Evolutionary conservation across 768 basidiomycete species (phyloP).

Genomic region (Ephemerocybe angulata): DNA sequence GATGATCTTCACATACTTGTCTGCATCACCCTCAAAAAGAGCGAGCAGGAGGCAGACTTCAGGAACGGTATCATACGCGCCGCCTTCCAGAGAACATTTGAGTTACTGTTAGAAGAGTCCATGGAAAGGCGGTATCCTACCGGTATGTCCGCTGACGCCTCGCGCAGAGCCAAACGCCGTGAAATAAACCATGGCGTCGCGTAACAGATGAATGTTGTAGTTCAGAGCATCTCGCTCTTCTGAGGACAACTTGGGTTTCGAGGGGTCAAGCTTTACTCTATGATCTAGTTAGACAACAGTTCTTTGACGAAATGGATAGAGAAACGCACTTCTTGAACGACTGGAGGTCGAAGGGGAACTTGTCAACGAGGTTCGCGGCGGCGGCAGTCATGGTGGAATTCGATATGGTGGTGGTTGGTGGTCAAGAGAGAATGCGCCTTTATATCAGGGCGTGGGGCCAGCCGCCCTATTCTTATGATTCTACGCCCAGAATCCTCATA

Average conservation of each 20-base stretch:
- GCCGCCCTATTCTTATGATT: too few relatives aligned
- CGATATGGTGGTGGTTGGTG: conserved; percentile 16
- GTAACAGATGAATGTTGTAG: conserved; percentile 74
- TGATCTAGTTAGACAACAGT: conserved; percentile 8
- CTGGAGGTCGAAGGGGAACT: conserved; percentile 77
- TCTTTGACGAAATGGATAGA: not conserved
- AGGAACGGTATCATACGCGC: conserved; percentile 74
- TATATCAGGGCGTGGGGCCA: not conserved
- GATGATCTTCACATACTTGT: conserved; percentile 63
- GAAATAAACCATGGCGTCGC: conserved; percentile 83
- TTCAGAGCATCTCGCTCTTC: conserved; percentile 58
- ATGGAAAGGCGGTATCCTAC: conserved; percentile 29
- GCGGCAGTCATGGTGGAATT: conserved; percentile 20
- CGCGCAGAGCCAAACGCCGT: conserved; percentile 83
- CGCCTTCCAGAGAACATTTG: conserved; percentile 33
- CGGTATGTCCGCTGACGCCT: conserved; percentile 85
- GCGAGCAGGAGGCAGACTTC: conserved; percentile 79
- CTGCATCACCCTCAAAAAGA: conserved; percentile 57
- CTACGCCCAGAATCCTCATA: too few relatives aligned
- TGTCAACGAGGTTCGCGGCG: conserved; percentile 29
- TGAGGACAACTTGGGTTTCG: conserved; percentile 54
- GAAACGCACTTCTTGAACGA: conserved; percentile 66
- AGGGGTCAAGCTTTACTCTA: conserved; percentile 72
- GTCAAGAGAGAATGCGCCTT: not conserved
- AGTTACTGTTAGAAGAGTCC: conserved; percentile 1